Percentiles rank a stretch among this genome's conserved stretches.
phyloP scores from a whole-genome alignment of 495 filamentous ascomycete genomes.

The Aspergillus indologenus region DNA sequence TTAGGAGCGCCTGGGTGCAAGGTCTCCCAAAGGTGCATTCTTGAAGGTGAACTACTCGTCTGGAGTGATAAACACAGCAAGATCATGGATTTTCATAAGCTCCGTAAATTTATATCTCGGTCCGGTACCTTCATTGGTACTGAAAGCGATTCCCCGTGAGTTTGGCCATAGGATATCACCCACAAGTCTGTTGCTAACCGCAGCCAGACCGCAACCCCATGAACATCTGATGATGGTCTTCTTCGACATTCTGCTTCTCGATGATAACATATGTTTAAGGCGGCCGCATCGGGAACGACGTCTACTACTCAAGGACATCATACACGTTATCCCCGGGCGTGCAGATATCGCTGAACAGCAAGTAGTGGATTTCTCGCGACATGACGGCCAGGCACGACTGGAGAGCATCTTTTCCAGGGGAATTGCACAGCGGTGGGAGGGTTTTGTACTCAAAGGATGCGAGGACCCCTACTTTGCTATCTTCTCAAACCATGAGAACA shows the following conservation, averaged over 20 bases:
- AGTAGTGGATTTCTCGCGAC: slow-evolving; percentile 57
- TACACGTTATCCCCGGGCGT: slow-evolving; percentile 54
- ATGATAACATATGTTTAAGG: slow-evolving; percentile 62
- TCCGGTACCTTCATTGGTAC: slow-evolving; percentile 69
- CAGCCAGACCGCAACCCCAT: slow-evolving; percentile 53
- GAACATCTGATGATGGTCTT: slow-evolving; percentile 84
- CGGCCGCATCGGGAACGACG: slow-evolving; percentile 60
- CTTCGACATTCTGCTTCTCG: slow-evolving; percentile 72
- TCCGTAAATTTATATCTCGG: slow-evolving; percentile 73
- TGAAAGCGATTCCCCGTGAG: slow-evolving; percentile 66
- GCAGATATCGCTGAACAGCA: slow-evolving; percentile 60
- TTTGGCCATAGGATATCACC: background rate
- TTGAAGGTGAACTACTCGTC: slow-evolving; percentile 81
- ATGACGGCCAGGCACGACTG: slow-evolving; percentile 44
- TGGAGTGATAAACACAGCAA: slow-evolving; percentile 61
- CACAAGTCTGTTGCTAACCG: slow-evolving; percentile 11
- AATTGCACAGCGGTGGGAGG: slow-evolving; percentile 66
- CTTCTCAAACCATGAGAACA: slow-evolving; percentile 22
- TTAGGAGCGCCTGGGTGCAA: slow-evolving; percentile 55
- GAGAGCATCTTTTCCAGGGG: slow-evolving; percentile 62
- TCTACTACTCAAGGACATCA: slow-evolving; percentile 53
- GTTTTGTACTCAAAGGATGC: slow-evolving; percentile 73
- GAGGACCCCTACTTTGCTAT: slow-evolving; percentile 75
- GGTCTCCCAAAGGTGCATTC: slow-evolving; percentile 61
- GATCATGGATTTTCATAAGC: slow-evolving; percentile 71